Evolutionary conservation across 352 stramenopile genomes (phyloP).

Genomic region (Pythium monospermum): DNA sequence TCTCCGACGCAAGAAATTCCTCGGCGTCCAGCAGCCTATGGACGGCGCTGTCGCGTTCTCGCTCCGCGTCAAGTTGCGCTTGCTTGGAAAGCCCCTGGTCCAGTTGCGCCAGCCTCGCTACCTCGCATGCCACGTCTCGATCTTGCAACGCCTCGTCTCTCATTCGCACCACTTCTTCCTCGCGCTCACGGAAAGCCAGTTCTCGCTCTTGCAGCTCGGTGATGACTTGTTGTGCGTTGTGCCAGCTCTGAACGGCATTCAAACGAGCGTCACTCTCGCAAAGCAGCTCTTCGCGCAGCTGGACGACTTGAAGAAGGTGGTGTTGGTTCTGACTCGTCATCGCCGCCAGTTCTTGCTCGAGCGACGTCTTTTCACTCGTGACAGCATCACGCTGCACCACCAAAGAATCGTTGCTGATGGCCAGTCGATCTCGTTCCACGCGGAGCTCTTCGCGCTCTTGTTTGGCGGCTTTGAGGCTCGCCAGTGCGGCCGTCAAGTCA

Average conservation of each 20-base stretch:
- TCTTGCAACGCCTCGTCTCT: constrained; percentile 48
- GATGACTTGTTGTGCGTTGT: constrained; percentile 35
- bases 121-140: constrained; percentile 35
- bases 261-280: constrained; percentile 30
- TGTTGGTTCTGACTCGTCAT: constrained; percentile 23
- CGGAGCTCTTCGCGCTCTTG: constrained; percentile 47
- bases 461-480: constrained; percentile 29
- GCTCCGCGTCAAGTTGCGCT: constrained; percentile 35
- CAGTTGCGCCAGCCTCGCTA: constrained; percentile 35
- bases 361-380: constrained; percentile 14
- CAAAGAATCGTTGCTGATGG: constrained; percentile 17
- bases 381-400: constrained; percentile 15
- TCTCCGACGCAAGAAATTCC: constrained; percentile 31
- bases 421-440: constrained; percentile 42
- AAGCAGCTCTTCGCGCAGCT: constrained; percentile 26
- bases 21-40: constrained; percentile 29
- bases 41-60: constrained; percentile 34
- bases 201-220: constrained; percentile 35
- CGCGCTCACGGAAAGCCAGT: constrained; percentile 34
- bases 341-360: constrained; percentile 8
- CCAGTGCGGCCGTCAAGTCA: constrained; percentile 31
- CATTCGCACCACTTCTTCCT: constrained; percentile 41
- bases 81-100: constrained; percentile 47
- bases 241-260: constrained; percentile 49
- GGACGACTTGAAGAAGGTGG: constrained; percentile 22